These are phyloP conservation scores for Linum trigynum DNA, from an alignment of 345 rosid genomes.

Conservation along the genomic window DNA sequence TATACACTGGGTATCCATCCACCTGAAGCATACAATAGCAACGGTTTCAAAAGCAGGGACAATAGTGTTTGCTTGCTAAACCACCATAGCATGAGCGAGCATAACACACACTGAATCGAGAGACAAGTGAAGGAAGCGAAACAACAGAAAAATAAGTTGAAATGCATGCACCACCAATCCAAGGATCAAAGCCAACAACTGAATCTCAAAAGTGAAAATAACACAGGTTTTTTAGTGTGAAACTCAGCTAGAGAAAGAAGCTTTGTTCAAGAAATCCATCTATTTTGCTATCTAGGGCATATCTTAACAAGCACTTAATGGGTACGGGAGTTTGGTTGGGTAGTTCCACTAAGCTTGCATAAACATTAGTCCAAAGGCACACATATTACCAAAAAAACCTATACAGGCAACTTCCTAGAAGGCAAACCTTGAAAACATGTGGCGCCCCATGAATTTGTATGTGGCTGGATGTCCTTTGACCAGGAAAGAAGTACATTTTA, in stretches of 20 bases:
- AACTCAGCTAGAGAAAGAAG: too few species aligned
- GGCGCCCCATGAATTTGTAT: conserved; percentile 88
- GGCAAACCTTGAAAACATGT: conserved; percentile 69
- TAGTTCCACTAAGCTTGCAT: not conserved
- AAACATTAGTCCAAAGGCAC: too few species aligned
- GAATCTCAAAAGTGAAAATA: too few species aligned
- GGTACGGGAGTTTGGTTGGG: not conserved
- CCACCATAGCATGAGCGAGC: too few species aligned
- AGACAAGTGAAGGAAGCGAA: too few species aligned
- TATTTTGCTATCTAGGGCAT: not conserved
- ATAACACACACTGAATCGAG: too few species aligned
- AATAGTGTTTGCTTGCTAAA: too few species aligned
- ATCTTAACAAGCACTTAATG: too few species aligned
- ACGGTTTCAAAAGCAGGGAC: conserved; percentile 1
- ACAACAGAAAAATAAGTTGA: too few species aligned
- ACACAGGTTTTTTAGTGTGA: too few species aligned
- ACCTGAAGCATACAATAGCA: conserved; percentile 42
- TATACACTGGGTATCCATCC: conserved; percentile 83
- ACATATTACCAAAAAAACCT: not conserved
- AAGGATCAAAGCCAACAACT: not conserved
- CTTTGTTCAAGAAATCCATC: not conserved
- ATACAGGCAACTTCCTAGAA: not conserved
- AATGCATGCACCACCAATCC: too few species aligned
- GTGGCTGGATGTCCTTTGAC: conserved; percentile 82
- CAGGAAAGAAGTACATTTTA: conserved; percentile 88